phyloP scores from a whole-genome alignment of 306 rosid genomes.

The Delonix regia region DNA sequence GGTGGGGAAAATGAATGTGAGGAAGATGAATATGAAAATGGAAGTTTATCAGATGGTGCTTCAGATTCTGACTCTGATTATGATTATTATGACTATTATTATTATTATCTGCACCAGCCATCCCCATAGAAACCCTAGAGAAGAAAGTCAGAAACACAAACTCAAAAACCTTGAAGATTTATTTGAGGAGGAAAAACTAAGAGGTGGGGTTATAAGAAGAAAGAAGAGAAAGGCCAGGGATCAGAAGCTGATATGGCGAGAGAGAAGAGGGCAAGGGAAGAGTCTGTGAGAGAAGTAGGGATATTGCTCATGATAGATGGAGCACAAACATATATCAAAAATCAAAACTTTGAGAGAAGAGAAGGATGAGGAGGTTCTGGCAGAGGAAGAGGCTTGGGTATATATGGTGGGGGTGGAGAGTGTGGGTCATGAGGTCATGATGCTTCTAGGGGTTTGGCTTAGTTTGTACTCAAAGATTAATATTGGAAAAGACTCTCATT shows the following conservation, averaged over 20 bases:
- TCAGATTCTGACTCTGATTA: background rate
- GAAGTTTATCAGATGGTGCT: conserved; percentile 50
- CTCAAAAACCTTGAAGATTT: too few species aligned
- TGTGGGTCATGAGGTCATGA: conserved; percentile 34
- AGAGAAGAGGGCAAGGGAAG: conserved; percentile 69
- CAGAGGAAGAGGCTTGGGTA: conserved; percentile 27
- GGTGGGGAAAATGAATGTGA: conserved; percentile 48
- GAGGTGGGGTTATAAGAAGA: conserved; percentile 55
- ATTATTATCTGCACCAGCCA: conserved; percentile 13
- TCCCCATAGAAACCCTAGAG: too few species aligned
- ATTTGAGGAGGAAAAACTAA: too few species aligned
- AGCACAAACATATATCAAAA: conserved; percentile 44
- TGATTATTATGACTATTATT: background rate
- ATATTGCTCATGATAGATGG: conserved; percentile 81
- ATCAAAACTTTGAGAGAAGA: background rate
- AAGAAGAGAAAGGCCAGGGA: conserved; percentile 86
- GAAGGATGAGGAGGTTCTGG: conserved; percentile 30
- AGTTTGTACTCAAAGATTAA: conserved; percentile 49
- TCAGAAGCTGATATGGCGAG: conserved; percentile 86
- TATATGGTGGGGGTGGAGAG: conserved; percentile 31
- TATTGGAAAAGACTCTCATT: conserved; percentile 28
- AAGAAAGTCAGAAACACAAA: too few species aligned
- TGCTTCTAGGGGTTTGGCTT: conserved; percentile 54
- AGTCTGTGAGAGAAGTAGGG: conserved; percentile 81
- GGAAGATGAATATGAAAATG: conserved; percentile 72